Conservation (phyloP, 2,329 filamentous ascomycete genomes). For the Zasmidium citrigriseum region DNA sequence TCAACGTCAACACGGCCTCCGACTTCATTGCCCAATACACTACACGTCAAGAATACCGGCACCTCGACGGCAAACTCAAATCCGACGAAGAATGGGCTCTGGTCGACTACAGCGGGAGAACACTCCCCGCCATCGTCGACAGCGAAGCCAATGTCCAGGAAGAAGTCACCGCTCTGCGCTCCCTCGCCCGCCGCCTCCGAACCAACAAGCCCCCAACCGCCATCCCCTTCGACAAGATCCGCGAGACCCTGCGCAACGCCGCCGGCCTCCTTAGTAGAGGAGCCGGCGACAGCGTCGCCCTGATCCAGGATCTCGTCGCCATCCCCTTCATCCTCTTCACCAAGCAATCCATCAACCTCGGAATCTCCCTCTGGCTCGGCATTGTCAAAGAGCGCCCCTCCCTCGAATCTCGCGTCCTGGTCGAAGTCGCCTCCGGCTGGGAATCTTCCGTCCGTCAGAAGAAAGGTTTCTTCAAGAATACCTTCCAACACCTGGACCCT, state of each 20-base stretch:
- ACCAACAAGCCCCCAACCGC: constrained; percentile 58
- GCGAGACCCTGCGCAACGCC: constrained; percentile 79
- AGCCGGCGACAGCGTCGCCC: constrained; percentile 71
- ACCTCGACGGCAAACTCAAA: constrained; percentile 63
- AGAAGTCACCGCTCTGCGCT: constrained; percentile 62
- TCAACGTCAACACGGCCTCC: constrained; percentile 84
- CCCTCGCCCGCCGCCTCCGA: constrained; percentile 71
- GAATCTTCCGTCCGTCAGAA: constrained; percentile 77
- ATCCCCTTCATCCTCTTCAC: constrained; percentile 94
- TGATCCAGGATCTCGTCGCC: constrained; percentile 83
- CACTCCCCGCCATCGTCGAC: constrained; percentile 13
- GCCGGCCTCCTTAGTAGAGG: constrained; percentile 83
- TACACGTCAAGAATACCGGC: constrained; percentile 91
- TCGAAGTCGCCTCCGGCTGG: constrained; percentile 88
- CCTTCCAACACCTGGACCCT: constrained; percentile 75
- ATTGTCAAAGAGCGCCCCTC: constrained; percentile 94
- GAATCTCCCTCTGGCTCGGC: constrained; percentile 92
- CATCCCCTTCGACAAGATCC: constrained; percentile 72
- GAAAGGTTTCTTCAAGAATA: constrained; percentile 77
- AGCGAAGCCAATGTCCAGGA: constrained; percentile 38
- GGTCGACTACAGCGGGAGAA: constrained; percentile 31
- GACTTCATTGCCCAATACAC: constrained; percentile 98
- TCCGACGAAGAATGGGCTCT: constrained; percentile 33
- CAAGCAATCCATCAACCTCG: constrained; percentile 92
- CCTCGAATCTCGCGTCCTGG: constrained; percentile 81